Base-by-base conservation (phyloP, 495 filamentous ascomycete species). In the Xylaria acuta region DNA sequence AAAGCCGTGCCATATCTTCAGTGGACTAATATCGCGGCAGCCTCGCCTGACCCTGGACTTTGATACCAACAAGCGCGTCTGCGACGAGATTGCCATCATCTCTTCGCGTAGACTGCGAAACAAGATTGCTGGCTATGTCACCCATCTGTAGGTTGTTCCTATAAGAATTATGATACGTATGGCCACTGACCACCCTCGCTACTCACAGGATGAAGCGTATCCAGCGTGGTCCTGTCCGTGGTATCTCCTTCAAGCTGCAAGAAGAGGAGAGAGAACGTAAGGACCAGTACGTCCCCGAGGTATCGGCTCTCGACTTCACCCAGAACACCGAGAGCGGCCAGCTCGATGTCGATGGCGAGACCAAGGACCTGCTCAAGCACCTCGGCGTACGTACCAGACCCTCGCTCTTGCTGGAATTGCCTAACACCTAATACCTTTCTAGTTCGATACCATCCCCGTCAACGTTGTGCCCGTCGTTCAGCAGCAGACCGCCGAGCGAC, bases 201-300 rank as follows among this genome's bases (percentile, higher is more conserved):
- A 27, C 36, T 34, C 40, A 30, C 30, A 71, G 69, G 49, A 72
- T 99, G 96, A 97, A 97, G 90, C 96, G 96, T 87, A 99, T 99
- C 82, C 95, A 98, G 87, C 94, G 96, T 84, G 96, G 96, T 59
- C 96, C 96, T 74, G 96, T 99, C 85, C 96, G 96, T 80, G 96
- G 96, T 90, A 99, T 99, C 87, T 98, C 97, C 84, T 99, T 99
- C 94, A 99, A 98, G 91, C 92, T 99, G 67, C 96, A 99, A 89
- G 96, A 99, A 88, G 96, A 98, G 88, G 96, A 98, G 90, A 92
- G 96, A 88, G 96, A 99, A 88, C 91, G 96, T 81, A 99, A 99
- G 92, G 96, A 99, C 89, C 97, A 99, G 90, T 99, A 97, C 87
- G 96, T 99, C 73, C 97, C 97, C 76, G 96, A 99, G 86, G 87